Percentiles rank a stretch among this genome's conserved stretches.
phyloP scores from a whole-genome alignment of 2,329 filamentous ascomycete genomes.

The Bimuria novae-zelandiae region DNA sequence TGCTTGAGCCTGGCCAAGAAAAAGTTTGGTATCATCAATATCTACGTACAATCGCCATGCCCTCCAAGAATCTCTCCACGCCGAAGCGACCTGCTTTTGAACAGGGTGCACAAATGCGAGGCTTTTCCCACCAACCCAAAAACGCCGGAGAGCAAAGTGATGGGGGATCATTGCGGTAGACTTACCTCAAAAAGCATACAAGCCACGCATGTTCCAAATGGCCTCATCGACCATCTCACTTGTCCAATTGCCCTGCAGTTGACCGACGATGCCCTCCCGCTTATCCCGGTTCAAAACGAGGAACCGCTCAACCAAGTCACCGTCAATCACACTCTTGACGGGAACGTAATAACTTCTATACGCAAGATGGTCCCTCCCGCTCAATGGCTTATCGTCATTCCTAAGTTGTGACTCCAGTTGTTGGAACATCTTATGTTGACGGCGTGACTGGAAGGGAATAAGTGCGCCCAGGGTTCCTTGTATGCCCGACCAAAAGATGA shows the following conservation, averaged over 20 bases:
- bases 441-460: constrained; percentile 86
- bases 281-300: constrained; percentile 81
- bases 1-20: too few relatives aligned
- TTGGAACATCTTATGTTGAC: constrained; percentile 98
- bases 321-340: constrained; percentile 95
- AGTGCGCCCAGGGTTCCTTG: constrained; percentile 94
- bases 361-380: constrained; percentile 92
- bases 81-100: neutral
- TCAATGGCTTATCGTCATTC: constrained; percentile 75
- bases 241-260: constrained; percentile 78
- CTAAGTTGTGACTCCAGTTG: constrained; percentile 87
- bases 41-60: too few relatives aligned
- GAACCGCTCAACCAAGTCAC: constrained; percentile 93
- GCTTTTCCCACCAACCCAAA: neutral
- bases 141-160: neutral
- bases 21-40: too few relatives aligned
- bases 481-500: constrained; percentile 90
- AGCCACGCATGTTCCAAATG: constrained; percentile 58
- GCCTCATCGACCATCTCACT: constrained; percentile 93
- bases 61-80: neutral
- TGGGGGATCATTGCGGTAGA: neutral
- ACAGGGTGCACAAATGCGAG: neutral
- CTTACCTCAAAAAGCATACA: constrained; percentile 38
- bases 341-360: constrained; percentile 96
- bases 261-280: constrained; percentile 92